These are phyloP conservation scores for Earliella scabrosa DNA, from an alignment of 1,284 basidiomycete species.

Conservation along the genomic window DNA sequence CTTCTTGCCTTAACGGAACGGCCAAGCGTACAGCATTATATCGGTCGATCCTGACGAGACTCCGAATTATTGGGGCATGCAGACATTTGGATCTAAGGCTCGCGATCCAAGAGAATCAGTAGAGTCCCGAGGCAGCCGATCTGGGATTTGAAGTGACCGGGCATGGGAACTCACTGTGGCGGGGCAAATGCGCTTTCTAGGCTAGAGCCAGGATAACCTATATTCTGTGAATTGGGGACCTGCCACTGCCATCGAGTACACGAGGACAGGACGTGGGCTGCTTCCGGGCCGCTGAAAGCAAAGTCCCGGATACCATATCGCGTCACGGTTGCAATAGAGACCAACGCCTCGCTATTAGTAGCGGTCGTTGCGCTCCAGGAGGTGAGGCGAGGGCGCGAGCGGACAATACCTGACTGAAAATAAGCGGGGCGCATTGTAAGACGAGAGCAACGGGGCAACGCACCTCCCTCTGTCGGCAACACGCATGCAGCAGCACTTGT, in stretches of 20 bases:
- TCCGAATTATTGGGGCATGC: too few relatives aligned
- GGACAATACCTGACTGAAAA: neutral
- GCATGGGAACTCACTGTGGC: neutral
- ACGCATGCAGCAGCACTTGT: neutral
- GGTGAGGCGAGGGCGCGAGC: neutral
- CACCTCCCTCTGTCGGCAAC: neutral
- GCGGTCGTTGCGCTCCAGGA: neutral
- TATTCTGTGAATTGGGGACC: neutral
- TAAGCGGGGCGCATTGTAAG: too few relatives aligned
- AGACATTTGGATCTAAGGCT: too few relatives aligned
- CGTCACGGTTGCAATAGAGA: neutral
- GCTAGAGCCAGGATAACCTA: neutral
- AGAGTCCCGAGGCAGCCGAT: too few relatives aligned
- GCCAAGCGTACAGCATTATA: neutral
- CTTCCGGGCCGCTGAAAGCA: neutral
- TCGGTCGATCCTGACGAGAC: too few relatives aligned
- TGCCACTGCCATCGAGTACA: neutral
- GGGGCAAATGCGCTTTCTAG: neutral
- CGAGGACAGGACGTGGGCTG: constrained; percentile 3
- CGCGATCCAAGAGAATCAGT: too few relatives aligned
- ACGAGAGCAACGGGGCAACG: too few relatives aligned
- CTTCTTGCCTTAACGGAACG: neutral
- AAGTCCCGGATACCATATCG: neutral
- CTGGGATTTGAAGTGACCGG: too few relatives aligned
- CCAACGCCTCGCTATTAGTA: neutral